Base-by-base conservation (phyloP, 352 stramenopile genomes). In the Phytophthora agathidicida region DNA sequence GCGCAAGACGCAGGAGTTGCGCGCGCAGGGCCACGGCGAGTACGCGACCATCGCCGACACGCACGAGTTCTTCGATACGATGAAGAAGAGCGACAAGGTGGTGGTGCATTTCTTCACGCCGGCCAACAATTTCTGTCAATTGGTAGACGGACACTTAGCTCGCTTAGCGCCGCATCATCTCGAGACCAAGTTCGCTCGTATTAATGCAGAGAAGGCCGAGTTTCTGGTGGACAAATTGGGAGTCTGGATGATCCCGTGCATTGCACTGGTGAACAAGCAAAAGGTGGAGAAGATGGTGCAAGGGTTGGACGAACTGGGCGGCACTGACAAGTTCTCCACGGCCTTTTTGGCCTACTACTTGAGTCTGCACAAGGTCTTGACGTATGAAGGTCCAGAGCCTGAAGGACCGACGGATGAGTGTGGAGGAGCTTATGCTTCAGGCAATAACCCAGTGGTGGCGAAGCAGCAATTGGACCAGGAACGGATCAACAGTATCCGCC, bases 41-140 rank as follows among this genome's bases (percentile, higher is more conserved):
- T 98, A 97, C 68, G 49, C 75, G 38, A 94, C 96, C 60, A 81
- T 99, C 37, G 81, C 79, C 13, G 92, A 96, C 71, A 95, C 92
- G 32, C 86, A 96, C 42, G 93, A 97, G 26, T 99, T 99, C 71
- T 99, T 99, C 61, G 80, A 97, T 22, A 86, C 83, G 2, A 89
- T 97, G 63, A 99, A 99, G 68, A 73, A 81, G 41, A 97, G 84
- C 47, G 79, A 97, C 45, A 82, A 89, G 38, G 73, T 97, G 24
- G 86, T 99, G 20, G 82, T 98, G 38, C 96, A 99, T 80, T 99
- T 99, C 70, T 98, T 98, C 75, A 91, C 96, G 52, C 85, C 88
- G 0, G 86, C 87, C 11, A 98, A 97, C 41, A 74, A 83, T 27
- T 93, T 94, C 53, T 99, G 96, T 59, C 83, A 97, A 65, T 73